These are phyloP conservation scores for Arachnopeziza araneosa DNA, from an alignment of 2,329 filamentous ascomycete species.

Conservation along the genomic window DNA sequence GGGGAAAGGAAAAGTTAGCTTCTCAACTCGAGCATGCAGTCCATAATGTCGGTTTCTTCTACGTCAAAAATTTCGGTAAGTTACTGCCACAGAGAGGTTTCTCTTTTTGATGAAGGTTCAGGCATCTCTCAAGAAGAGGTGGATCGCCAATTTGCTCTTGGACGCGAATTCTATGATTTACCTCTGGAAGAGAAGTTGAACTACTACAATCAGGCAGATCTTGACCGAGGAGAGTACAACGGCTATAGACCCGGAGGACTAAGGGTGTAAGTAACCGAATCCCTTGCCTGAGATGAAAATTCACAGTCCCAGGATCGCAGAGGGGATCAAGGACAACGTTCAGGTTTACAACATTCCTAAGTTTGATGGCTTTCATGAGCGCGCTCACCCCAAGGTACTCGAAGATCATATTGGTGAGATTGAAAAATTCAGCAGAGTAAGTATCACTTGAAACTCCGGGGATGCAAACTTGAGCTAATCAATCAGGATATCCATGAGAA, in stretches of 20 bases:
- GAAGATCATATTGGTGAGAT: slow-evolving; percentile 46
- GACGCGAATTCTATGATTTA: slow-evolving; percentile 50
- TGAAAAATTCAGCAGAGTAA: slow-evolving; percentile 39
- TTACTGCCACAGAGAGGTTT: too few relatives aligned
- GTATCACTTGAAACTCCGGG: slow-evolving; percentile 46
- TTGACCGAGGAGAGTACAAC: slow-evolving; percentile 45
- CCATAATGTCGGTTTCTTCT: slow-evolving; percentile 49
- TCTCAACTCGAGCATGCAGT: slow-evolving; percentile 46
- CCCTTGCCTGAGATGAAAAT: slow-evolving; percentile 1
- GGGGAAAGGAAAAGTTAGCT: slow-evolving; percentile 44
- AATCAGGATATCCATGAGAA: slow-evolving; percentile 24
- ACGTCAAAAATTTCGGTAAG: slow-evolving; percentile 49
- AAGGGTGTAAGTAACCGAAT: neutral
- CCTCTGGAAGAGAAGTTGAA: slow-evolving; percentile 53
- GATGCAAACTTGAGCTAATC: slow-evolving; percentile 13
- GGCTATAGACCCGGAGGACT: slow-evolving; percentile 40
- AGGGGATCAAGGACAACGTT: slow-evolving; percentile 39
- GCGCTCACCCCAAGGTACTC: slow-evolving; percentile 41
- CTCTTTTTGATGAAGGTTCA: too few relatives aligned
- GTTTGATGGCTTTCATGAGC: slow-evolving; percentile 39
- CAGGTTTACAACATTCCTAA: slow-evolving; percentile 55
- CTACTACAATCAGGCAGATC: slow-evolving; percentile 39
- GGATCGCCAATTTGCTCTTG: slow-evolving; percentile 53
- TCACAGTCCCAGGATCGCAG: slow-evolving; percentile 18
- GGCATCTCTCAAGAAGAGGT: slow-evolving; percentile 51